Evolutionary conservation across 192 early-diverging fungal species (phyloP).

Genomic region (Entomortierella parvispora): DNA sequence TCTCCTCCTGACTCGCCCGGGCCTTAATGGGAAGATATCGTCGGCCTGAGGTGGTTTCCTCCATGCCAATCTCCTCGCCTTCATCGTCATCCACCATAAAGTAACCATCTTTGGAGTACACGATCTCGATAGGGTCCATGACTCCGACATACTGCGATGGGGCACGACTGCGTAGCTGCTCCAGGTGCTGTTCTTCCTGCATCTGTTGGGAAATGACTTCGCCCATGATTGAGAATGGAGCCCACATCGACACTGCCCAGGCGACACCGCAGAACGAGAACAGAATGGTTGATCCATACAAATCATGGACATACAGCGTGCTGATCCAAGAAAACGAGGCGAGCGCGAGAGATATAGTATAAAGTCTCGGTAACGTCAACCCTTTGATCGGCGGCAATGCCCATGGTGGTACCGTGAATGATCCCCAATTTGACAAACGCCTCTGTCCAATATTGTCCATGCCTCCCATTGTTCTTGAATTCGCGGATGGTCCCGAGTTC

Average conservation of each 20-base stretch:
- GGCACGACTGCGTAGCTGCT: neutral
- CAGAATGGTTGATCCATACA: conserved; percentile 68
- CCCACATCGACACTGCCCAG: conserved; percentile 93
- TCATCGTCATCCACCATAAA: conserved; percentile 26
- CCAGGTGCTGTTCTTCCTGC: conserved; percentile 35
- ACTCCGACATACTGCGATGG: neutral
- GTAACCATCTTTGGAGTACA: conserved; percentile 18
- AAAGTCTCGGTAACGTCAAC: conserved; percentile 64
- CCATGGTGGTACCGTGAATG: conserved; percentile 13
- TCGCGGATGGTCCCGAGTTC: conserved; percentile 25
- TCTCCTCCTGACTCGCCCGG: conserved; percentile 28
- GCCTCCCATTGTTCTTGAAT: neutral
- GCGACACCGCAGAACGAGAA: conserved; percentile 81
- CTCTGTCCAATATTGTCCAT: neutral
- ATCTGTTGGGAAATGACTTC: conserved; percentile 68
- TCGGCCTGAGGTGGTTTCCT: conserved; percentile 5
- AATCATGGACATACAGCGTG: conserved; percentile 66
- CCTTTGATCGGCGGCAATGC: conserved; percentile 34
- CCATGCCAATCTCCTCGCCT: conserved; percentile 26
- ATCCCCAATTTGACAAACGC: neutral
- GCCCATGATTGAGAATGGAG: conserved; percentile 91
- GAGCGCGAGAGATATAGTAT: conserved; percentile 75
- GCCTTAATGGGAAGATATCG: conserved; percentile 21
- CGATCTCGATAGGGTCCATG: conserved; percentile 6
- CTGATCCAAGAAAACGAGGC: conserved; percentile 77